Base-by-base conservation (phyloP, 2,329 filamentous ascomycete species). In the Celoporthe dispersa region DNA sequence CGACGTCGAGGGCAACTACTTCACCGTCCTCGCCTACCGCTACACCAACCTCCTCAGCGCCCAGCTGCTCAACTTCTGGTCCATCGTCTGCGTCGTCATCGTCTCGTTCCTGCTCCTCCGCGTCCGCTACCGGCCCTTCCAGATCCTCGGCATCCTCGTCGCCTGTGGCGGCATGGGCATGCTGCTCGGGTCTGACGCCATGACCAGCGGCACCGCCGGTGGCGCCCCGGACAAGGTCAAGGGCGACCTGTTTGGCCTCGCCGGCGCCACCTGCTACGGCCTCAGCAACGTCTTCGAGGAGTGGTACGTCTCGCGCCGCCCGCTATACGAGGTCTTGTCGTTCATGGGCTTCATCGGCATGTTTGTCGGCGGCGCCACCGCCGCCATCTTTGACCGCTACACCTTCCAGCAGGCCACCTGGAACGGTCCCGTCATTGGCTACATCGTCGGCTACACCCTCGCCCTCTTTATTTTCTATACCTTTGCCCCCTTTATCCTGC, bases 61-160 rank as follows among this genome's bases (percentile, higher is more conserved):
- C 22, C 94, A 98, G 85, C 87, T 99, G 66, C 94, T 99, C 83
- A 98, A 98, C 86, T 98, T 98, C 84, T 98, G 95, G 95, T 93
- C 94, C 75, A 98, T 99, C 75, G 93, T 97, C 65, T 90, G 95
- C 73, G 96, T 99, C 31, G 94, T 98, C 28, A 78, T 92, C 72
- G 83, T 98, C 74, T 97, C 94, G 37, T 94, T 97, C 82, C 74
- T 90, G 73, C 85, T 98, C 75, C 88, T 99, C 70, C 87, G 86
- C 74, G 96, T 99, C 60, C 92, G 96, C 76, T 99, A 99, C 86
- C 93, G 94, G 82, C 84, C 88, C 78, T 89, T 92, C 70, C 96
- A 98, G 84, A 89, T 97, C 76, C 75, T 88, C 41, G 96, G 96
- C 68, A 98, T 99, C 79, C 77, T 98, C 64, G 84, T 98, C 80